Base-by-base conservation (phyloP, 306 rosid genomes). In the Oemleria cerasiformis region DNA sequence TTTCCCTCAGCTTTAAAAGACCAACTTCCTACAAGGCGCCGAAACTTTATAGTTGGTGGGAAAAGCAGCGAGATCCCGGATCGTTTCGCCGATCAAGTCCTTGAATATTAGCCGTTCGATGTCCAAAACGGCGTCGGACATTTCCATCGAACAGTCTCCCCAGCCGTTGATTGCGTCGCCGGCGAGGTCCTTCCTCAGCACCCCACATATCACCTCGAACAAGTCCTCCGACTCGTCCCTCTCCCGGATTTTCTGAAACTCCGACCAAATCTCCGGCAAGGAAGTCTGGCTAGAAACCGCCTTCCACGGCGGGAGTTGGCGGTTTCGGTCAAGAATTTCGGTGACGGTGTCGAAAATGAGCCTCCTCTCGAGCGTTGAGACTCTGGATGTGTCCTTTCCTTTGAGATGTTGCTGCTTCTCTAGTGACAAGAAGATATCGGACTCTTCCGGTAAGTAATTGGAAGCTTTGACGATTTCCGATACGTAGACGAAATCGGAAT, bases 21-120 rank as follows among this genome's bases (percentile, higher is more conserved):
- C 58, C 68, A 94, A 78, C 80, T 81, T 91, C 85, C 97, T 80
- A 36, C 96, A 86, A 15, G 74, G 85, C 20, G 75, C 84, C 6
- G 75, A 61, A 21, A 81, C 49, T 9, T 39, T 76, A 75, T 65
- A 72, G 14, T 54, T 71, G 36, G 73, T 63, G 15, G 82, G 17
- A 79, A 65, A 15, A 3, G 82, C 54, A n/a, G 92, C 88, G 30
- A 91, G 85, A 74, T 91, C 86, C 30, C 79, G 80, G 63, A 94
- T 91, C 7, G 96, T 86, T 78, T 94, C 97, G 10, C 85, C 90
- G 30, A 94, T 84, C 30, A 94, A 77, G 70, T 94, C 99, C 69
- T 94, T 94, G 80, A 91, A 94, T 19, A 94, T 81, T 9, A 80
- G 86, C n/a, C 99, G 86, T 77, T 94, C 99, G 1, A 94, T 78